Percentiles rank a stretch among this genome's conserved stretches.
These are phyloP conservation scores for Peltaster fructicola DNA, from an alignment of 2,329 filamentous ascomycete genomes.

Conservation along the genomic window DNA sequence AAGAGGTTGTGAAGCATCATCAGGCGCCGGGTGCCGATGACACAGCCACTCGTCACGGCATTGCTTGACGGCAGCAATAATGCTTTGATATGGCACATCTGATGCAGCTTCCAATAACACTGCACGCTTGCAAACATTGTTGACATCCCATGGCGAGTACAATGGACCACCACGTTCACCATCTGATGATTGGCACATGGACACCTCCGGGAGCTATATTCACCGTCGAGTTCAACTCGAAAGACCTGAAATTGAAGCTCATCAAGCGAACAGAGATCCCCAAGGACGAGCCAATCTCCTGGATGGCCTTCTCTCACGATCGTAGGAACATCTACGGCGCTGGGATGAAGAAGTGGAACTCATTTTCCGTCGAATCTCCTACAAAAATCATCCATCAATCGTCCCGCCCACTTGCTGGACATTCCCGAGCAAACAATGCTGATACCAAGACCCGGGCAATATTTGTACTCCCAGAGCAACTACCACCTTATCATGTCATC, in stretches of 20 bases:
- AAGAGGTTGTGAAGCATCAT: no score
- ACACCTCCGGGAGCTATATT: conserved; percentile 79
- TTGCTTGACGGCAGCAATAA: no score
- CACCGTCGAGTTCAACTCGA: conserved; percentile 74
- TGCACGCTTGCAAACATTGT: no score
- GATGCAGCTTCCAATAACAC: no score
- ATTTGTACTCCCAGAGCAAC: conserved; percentile 64
- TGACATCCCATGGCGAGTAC: no score
- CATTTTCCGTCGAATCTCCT: conserved; percentile 58
- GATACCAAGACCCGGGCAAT: conserved; percentile 76
- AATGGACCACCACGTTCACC: no score
- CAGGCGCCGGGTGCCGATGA: no score
- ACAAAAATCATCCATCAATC: conserved; percentile 58
- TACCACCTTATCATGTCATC: conserved; percentile 67
- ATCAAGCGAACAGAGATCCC: conserved; percentile 70
- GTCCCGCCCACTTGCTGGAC: conserved; percentile 58
- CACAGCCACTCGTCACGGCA: no score
- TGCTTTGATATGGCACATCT: no score
- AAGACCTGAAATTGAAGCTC: conserved; percentile 53
- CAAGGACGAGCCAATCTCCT: conserved; percentile 72
- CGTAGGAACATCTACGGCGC: conserved; percentile 77
- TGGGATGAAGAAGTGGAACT: conserved; percentile 87
- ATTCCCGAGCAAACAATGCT: conserved; percentile 48
- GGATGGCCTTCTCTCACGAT: conserved; percentile 68
- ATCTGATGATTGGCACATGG: conserved; percentile 82